Evolutionary conservation across 768 basidiomycete genomes (phyloP), one percentile per base, ranked within the genome.

Genomic region (Leccinum pellstonianum): DNA sequence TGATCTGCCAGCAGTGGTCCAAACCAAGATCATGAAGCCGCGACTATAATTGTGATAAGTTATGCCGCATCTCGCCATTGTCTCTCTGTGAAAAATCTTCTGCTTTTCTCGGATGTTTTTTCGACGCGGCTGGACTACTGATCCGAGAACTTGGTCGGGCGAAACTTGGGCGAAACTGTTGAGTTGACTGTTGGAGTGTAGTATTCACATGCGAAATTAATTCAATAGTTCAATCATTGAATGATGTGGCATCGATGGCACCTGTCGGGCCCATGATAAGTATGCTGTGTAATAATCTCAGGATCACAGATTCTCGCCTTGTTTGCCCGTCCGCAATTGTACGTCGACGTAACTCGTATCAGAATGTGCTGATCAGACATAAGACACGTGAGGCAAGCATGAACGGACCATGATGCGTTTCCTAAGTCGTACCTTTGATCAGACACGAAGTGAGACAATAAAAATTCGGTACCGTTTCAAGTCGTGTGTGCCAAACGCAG

Each of bases 391-490:
- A 25, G 25, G 7, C 21, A 14, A 47, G 11, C n/a, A 21, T 47
- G 12, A 47, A 21, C n/a, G 17, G 14, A 21, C 19, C 46, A 21
- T 6, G 38, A 17, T 17, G 38, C 14, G 15, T 38, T 15, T 49
- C 23, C 25, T 19, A 25, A 25, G 25, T 49, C 25, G 25, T 11
- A 49, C 14, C 15, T 49, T 23, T 25, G 48, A 41, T 41, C 38
- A 49, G 48, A 59, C 57, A 59, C 15, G 31, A 41, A 48, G 60
- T 55, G 33, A 61, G 29, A 50, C 23, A 35, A 19, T 43, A 15
- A 57, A 14, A 15, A 2, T 10, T 17, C 19, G 14, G 9, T 17
- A 14, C 27, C 3, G 54, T 54, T 63, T 63, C 61, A 48, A 38
- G 48, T 41, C 11, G 46, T 23, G 27, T 46, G 38, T 23, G 25